Evolutionary conservation across 2,329 filamentous ascomycete species (phyloP).

Genomic region (Alternaria metachromatica): DNA sequence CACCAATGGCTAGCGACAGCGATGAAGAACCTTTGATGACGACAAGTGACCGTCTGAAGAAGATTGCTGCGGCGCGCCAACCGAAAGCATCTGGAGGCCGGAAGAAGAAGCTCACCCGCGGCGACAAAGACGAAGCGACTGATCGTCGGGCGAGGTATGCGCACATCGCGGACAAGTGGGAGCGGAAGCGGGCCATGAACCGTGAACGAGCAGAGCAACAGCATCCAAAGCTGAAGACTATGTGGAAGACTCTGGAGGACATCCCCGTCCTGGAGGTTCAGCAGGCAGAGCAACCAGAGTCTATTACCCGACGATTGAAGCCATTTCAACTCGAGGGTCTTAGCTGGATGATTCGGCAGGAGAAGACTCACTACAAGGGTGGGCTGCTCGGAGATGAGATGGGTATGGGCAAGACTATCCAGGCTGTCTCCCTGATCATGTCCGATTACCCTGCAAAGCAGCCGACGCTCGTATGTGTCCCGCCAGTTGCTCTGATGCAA

Average conservation of each 20-base stretch:
- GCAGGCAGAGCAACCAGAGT: constrained; percentile 72
- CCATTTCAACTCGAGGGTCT: constrained; percentile 93
- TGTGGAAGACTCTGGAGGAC: constrained; percentile 81
- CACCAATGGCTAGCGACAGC: constrained; percentile 30
- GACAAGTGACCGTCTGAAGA: constrained; percentile 25
- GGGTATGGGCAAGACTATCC: constrained; percentile 98
- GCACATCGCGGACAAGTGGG: constrained; percentile 49
- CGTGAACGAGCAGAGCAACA: constrained; percentile 73
- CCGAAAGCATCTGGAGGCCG: constrained; percentile 17
- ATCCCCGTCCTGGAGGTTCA: constrained; percentile 70
- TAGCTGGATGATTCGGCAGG: constrained; percentile 93
- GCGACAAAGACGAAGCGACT: constrained; percentile 28
- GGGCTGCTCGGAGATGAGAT: constrained; percentile 96
- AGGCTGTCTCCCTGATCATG: constrained; percentile 97
- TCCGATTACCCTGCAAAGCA: constrained; percentile 87
- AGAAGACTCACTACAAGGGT: constrained; percentile 82
- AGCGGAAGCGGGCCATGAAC: constrained; percentile 57
- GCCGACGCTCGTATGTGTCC: constrained; percentile 87
- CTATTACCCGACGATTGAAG: constrained; percentile 84
- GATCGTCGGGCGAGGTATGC: constrained; percentile 34
- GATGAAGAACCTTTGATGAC: constrained; percentile 37
- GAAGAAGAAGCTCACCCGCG: constrained; percentile 37
- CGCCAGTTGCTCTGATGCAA: constrained; percentile 93
- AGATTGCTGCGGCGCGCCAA: constrained; percentile 12
- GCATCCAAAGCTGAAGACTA: constrained; percentile 79